Evolutionary conservation across 805 yeast genomes (phyloP), one percentile per base, ranked within the genome.

Genomic region (Saturnispora bothae): DNA sequence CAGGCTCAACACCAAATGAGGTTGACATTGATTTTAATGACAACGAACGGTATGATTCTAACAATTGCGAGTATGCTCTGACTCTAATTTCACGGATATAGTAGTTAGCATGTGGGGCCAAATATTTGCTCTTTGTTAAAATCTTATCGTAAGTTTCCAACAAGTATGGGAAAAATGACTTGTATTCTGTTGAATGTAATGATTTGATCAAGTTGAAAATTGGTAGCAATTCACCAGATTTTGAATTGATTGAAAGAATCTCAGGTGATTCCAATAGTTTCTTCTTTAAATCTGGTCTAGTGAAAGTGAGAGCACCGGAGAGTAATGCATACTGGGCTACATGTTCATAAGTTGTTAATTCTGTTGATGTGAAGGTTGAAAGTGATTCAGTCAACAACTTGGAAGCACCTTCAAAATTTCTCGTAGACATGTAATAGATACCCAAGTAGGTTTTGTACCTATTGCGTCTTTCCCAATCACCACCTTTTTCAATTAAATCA

Each of bases 381-480:
- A 92, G 69, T 8, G 94, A 81, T 58, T 88, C 98, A 46, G 84
- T 83, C 50, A 92, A 69, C 44, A 89, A 65, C 38, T 75, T 75
- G 2, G 96, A 76, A 2, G 97, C 95, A 49, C 83, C 94, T 29
- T 65, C 66, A 53, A 92, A 92, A 50, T 84, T 77, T 53, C 98
- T 76, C 21, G 88, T 78, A 6, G 95, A 80, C 71, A 92, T 64
- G 27, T 73, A 64, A 56, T 84, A 83, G 34, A 92, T 69, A 17
- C 98, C 98, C 42, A 73, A 63, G 61, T 92, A 92, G 5, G 96
- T 83, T 65, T 92, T 92, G 68, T 74, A 85, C 49, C 96, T 68
- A 64, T 92, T 92, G 53, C 95, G 78, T 61, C 98, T 83, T 63
- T 92, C 98, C 98, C 98, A 92, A 59, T 92, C 98, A 45, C 98